Percentiles rank a stretch among this genome's conserved stretches.
These are phyloP conservation scores for Pascua sp. DNA, from an alignment of 1,284 basidiomycete species.

Conservation along the genomic window DNA sequence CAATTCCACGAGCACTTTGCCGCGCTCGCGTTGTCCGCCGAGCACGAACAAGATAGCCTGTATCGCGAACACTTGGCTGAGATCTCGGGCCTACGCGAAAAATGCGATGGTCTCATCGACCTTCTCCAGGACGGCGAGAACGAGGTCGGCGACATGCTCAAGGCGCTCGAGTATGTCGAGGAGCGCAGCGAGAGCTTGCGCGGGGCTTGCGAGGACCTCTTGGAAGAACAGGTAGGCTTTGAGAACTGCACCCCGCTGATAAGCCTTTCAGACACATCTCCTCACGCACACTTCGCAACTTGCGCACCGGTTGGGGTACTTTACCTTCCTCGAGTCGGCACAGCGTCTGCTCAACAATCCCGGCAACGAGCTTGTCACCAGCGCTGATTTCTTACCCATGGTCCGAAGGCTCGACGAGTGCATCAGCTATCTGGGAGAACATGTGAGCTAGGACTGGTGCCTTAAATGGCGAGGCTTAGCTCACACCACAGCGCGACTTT, in stretches of 20 bases:
- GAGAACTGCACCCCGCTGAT: not conserved
- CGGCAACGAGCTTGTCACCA: slow-evolving; percentile 80
- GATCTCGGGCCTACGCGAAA: slow-evolving; percentile 67
- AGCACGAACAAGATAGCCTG: slow-evolving; percentile 84
- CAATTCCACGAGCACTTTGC: slow-evolving; percentile 95
- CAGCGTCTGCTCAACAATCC: slow-evolving; percentile 88
- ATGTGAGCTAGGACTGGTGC: too few relatives aligned
- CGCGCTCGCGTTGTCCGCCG: slow-evolving; percentile 76
- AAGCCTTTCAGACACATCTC: slow-evolving; percentile 58
- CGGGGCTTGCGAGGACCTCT: slow-evolving; percentile 78
- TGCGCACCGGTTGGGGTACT: slow-evolving; percentile 74
- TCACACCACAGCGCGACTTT: slow-evolving; percentile 66
- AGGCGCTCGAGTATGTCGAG: slow-evolving; percentile 77
- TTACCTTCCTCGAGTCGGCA: slow-evolving; percentile 83
- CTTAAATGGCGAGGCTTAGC: not conserved
- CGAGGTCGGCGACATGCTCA: slow-evolving; percentile 74
- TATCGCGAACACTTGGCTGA: slow-evolving; percentile 76
- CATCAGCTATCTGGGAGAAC: slow-evolving; percentile 76
- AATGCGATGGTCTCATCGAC: slow-evolving; percentile 67
- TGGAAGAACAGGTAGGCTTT: slow-evolving; percentile 74
- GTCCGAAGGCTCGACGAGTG: slow-evolving; percentile 88
- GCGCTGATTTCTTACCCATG: slow-evolving; percentile 87
- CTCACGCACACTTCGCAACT: slow-evolving; percentile 75
- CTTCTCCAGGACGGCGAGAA: slow-evolving; percentile 66
- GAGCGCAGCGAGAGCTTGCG: slow-evolving; percentile 81